phyloP scores from a whole-genome alignment of 805 yeast genomes.

The Yamadazyma phyllophila region DNA sequence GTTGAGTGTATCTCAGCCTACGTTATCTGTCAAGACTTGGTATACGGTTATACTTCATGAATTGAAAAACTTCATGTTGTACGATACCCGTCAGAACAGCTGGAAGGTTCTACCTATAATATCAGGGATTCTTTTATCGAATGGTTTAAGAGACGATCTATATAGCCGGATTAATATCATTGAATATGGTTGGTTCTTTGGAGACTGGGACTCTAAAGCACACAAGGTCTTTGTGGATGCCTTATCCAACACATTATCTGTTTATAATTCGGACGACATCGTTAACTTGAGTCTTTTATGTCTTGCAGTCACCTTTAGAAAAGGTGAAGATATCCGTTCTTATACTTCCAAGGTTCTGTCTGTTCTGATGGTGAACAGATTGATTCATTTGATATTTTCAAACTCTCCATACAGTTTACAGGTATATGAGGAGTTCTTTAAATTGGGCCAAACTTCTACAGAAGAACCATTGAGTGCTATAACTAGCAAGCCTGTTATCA shows the following conservation, averaged over 20 bases:
- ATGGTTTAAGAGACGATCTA: conserved; percentile 31
- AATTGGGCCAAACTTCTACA: not conserved
- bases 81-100: conserved; percentile 27
- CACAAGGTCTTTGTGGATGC: conserved; percentile 27
- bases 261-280: conserved; percentile 20
- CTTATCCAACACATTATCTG: conserved; percentile 23
- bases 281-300: conserved; percentile 32
- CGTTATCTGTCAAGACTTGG: conserved; percentile 43
- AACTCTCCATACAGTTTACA: conserved; percentile 10
- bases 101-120: conserved; percentile 51
- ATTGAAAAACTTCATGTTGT: conserved; percentile 27
- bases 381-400: conserved; percentile 21
- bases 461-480: not conserved
- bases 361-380: conserved; percentile 17
- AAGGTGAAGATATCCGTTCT: conserved; percentile 2
- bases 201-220: conserved; percentile 31
- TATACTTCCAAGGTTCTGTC: conserved; percentile 18
- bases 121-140: conserved; percentile 44
- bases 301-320: conserved; percentile 21
- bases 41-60: conserved; percentile 38
- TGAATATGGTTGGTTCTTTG: conserved; percentile 32
- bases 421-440: conserved; percentile 19
- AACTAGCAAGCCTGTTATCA: conserved; percentile 38
- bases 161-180: conserved; percentile 25
- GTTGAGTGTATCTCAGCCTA: conserved; percentile 47